Conservation (phyloP, 1,284 basidiomycete species). For the Irpex sp. region DNA sequence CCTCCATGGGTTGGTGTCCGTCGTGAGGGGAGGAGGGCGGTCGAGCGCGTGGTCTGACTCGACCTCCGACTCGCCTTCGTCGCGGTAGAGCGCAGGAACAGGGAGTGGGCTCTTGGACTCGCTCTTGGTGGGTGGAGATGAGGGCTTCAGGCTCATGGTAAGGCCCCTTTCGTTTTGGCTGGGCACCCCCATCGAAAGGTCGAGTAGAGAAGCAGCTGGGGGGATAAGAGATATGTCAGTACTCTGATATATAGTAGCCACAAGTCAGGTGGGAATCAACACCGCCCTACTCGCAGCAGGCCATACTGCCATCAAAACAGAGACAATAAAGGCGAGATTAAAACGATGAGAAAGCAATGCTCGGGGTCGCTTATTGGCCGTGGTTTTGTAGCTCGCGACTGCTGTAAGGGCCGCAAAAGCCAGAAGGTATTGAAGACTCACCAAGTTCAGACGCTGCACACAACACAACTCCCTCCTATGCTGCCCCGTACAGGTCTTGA, state of each 20-base stretch:
- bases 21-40: neutral
- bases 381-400: no score
- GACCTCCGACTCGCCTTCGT: neutral
- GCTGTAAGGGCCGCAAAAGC: no score
- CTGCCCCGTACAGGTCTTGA: neutral
- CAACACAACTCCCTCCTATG: neutral
- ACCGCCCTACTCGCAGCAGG: neutral
- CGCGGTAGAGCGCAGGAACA: neutral
- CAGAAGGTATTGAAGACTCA: neutral
- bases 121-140: neutral
- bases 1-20: neutral
- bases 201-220: neutral
- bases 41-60: neutral
- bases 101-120: neutral
- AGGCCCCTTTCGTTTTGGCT: no score
- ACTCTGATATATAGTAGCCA: neutral
- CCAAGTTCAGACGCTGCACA: neutral
- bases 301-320: neutral
- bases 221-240: neutral
- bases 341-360: no score
- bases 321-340: neutral
- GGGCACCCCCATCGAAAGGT: no score
- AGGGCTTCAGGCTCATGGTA: neutral
- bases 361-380: no score
- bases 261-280: neutral